These are phyloP conservation scores for Vigna hirtella DNA, from an alignment of 306 rosid genomes.

Conservation along the genomic window DNA sequence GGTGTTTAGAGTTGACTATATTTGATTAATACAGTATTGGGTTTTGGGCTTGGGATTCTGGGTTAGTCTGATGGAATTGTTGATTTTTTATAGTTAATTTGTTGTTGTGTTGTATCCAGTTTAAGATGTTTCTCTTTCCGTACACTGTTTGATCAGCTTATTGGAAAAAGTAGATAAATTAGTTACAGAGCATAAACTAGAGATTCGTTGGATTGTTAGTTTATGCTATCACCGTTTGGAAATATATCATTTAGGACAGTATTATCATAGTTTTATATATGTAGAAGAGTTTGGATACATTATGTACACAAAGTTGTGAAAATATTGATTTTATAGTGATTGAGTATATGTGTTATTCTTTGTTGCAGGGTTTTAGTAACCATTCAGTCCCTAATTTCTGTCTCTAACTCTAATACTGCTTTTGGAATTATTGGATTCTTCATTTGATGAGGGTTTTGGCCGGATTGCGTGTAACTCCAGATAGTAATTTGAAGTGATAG, in stretches of 20 bases:
- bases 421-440: slow-evolving; percentile 39
- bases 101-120: neutral
- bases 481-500: slow-evolving; percentile 33
- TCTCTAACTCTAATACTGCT: slow-evolving; percentile 36
- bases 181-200: neutral
- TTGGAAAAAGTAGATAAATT: neutral
- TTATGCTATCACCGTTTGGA: neutral
- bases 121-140: neutral
- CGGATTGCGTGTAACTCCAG: slow-evolving; percentile 26
- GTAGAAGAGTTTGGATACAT: slow-evolving; percentile 14
- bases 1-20: slow-evolving; percentile 2
- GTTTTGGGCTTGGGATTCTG: neutral
- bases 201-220: neutral
- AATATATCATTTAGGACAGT: neutral
- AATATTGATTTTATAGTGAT: slow-evolving; percentile 5
- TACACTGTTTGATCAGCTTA: neutral
- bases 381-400: slow-evolving; percentile 8
- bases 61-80: slow-evolving; percentile 21
- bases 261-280: slow-evolving; percentile 5
- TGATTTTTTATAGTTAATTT: slow-evolving; percentile 14
- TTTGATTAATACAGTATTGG: neutral
- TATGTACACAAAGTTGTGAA: neutral
- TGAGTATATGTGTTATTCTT: slow-evolving; percentile 21
- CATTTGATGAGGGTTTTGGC: slow-evolving; percentile 41
- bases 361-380: slow-evolving; percentile 53